Evolutionary conservation across 2,329 filamentous ascomycete species (phyloP), one percentile per base, ranked within the genome.

Genomic region (Helotiales sp.): DNA sequence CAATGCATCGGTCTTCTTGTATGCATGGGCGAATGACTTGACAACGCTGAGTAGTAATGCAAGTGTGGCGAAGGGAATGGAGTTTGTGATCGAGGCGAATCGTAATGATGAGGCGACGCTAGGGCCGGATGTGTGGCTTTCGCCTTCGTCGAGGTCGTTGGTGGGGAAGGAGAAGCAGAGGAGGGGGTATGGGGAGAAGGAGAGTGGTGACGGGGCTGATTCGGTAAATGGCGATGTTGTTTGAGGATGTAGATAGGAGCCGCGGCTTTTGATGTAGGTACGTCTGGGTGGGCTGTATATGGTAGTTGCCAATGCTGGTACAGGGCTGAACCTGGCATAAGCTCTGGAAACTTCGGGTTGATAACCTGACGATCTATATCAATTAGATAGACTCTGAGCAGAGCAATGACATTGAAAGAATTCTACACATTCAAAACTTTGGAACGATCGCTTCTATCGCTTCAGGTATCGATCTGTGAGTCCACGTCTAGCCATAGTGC

Each of bases 1-100:
- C 69, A 92, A 92, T 73, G 77, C 81, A 60, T 88, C 87, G n/a
- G 89, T 91, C 3, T 91, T 92, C 74, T 79, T 91, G 60, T 88
- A 88, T 73, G 89, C 89, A 13, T 92, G 90, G 90, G 79, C 79
- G 13, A 78, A 79, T 7, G 81, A 82, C 0, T 75, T 83, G 45
- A 90, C 87, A 3, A 92, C 89, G 1, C 80, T 92, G 62, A 91
- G 87, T 45, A 88, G 86, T 68, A 92, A 92, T 75, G 83, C 87
- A 17, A 84, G 84, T 1, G 86, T 89, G 34, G 85, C 86, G 22
- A 89, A 86, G 72, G 84, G 87, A 70, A 86, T 92, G 54, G 86
- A 91, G 70, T 77, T 75, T 26, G 80, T 83, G 2, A 80, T 91
- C 57, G 87, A 90, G 68, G 80, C 82, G 67, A 80, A 84, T 67